Evolutionary conservation across 495 filamentous ascomycete species (phyloP), one percentile per base, ranked within the genome.

Genomic region (Aspergillus incahuasiensis): DNA sequence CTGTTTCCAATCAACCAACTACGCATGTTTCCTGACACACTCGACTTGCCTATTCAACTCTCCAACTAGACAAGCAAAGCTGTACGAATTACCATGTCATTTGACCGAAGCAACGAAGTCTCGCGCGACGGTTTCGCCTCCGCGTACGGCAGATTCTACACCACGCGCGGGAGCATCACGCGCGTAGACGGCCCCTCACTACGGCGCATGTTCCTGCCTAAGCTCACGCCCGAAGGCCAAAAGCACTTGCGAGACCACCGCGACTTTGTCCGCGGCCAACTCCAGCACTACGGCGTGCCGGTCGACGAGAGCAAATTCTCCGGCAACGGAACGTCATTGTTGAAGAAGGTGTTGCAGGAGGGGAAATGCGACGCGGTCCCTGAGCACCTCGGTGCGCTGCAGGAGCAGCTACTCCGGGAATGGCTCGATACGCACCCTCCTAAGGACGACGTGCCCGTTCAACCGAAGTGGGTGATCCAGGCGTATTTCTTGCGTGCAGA

Each of bases 331-430:
- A 51, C 54, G 16, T 2, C 25, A 5, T 24, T 57, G n/a, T 0
- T 51, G 39, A 51, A 57, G 28, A 24, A 51, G 24, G 47, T 7
- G 19, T 47, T 57, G 11, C 38, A 57, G 47, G 25, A 38, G 5
- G 54, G 54, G 22, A 39, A 51, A 45, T 57, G 54, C 18, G 47
- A 57, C 19, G 8, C 16, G 4, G 47, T 57, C 4, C 54, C 54
- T n/a, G 25, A n/a, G 25, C 47, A 45, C 19, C 21, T 44, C 12
- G 19, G 51, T 41, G 47, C 38, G 22, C 18, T 51, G 25, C 40
- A 51, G 19, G 40, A 35, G 13, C 39, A 57, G 39, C 20, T 57
- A 13, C 47, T 51, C 38, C 38, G 47, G 11, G 47, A 57, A 46
- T 57, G 54, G 54, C 22, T 57, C 4, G 28, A 51, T 0, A 45